Conservation (phyloP, 1,284 basidiomycete species). For the Cutaneotrichosporon spelunceum region DNA sequence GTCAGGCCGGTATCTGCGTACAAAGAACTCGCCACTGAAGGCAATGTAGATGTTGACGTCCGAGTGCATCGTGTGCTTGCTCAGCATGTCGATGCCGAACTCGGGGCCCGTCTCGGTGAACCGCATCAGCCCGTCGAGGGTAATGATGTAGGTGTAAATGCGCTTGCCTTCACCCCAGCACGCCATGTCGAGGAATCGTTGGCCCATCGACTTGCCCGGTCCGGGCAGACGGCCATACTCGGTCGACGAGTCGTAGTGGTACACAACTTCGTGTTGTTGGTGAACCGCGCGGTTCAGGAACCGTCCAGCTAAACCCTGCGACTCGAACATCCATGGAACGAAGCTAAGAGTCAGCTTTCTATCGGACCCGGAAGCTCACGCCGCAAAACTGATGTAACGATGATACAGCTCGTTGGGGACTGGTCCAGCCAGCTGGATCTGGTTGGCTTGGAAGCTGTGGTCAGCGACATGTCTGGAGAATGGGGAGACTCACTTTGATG, state of each 20-base stretch:
- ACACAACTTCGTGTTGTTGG: conserved; percentile 55
- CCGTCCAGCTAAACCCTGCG: conserved; percentile 50
- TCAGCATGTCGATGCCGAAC: conserved; percentile 56
- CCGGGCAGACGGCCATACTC: conserved; percentile 47
- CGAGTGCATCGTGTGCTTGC: conserved; percentile 59
- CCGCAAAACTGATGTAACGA: conserved; percentile 55
- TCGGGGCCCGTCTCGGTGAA: conserved; percentile 58
- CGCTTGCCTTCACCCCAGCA: conserved; percentile 54
- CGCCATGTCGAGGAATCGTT: conserved; percentile 53
- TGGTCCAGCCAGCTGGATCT: conserved; percentile 55
- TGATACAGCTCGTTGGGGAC: conserved; percentile 54
- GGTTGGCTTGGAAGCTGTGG: conserved; percentile 54
- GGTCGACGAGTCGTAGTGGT: conserved; percentile 53
- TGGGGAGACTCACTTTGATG: conserved; percentile 33
- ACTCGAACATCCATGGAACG: conserved; percentile 54
- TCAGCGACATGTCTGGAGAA: not conserved
- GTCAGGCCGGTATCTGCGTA: conserved; percentile 15
- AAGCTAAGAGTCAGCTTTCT: conserved; percentile 28
- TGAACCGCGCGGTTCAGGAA: conserved; percentile 53
- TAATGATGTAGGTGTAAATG: conserved; percentile 56
- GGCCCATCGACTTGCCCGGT: conserved; percentile 38
- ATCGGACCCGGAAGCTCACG: conserved; percentile 3
- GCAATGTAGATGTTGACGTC: conserved; percentile 53
- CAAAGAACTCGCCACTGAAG: conserved; percentile 46
- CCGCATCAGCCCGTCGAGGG: conserved; percentile 54